A percentile compares a stretch with the other conserved stretches of the same genome.
phyloP scores from a whole-genome alignment of 805 yeast genomes.

The Isabelozyma gotoi region DNA sequence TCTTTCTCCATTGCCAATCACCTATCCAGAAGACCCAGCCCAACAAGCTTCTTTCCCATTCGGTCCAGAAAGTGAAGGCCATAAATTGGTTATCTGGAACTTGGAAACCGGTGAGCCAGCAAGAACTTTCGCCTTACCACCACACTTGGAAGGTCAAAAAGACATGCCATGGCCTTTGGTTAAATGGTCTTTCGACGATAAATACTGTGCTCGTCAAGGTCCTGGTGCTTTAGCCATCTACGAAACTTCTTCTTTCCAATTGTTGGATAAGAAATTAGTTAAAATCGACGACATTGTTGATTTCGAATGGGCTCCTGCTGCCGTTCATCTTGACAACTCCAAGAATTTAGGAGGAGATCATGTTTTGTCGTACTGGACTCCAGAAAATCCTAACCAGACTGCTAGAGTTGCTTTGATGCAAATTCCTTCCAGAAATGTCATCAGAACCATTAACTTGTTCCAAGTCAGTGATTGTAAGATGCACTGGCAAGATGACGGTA shows the following conservation, averaged over 20 bases:
- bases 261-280: slow-evolving; percentile 82
- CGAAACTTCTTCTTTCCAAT: slow-evolving; percentile 74
- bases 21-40: slow-evolving; percentile 59
- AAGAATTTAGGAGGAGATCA: slow-evolving; percentile 56
- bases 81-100: slow-evolving; percentile 93
- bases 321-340: slow-evolving; percentile 63
- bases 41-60: slow-evolving; percentile 75
- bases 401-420: slow-evolving; percentile 92
- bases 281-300: slow-evolving; percentile 83
- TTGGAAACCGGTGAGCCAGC: slow-evolving; percentile 76
- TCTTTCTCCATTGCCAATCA: slow-evolving; percentile 81
- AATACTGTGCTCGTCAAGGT: slow-evolving; percentile 91
- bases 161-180: slow-evolving; percentile 93
- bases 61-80: slow-evolving; percentile 85
- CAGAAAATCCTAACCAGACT: slow-evolving; percentile 87
- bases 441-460: slow-evolving; percentile 91
- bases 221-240: slow-evolving; percentile 91
- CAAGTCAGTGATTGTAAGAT: slow-evolving; percentile 89
- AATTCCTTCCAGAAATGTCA: slow-evolving; percentile 74
- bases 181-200: slow-evolving; percentile 93
- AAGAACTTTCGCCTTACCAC: slow-evolving; percentile 88
- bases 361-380: slow-evolving; percentile 92
- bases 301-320: slow-evolving; percentile 93
- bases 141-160: slow-evolving; percentile 63
- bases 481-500: slow-evolving; percentile 92